Percentiles rank a stretch among this genome's conserved stretches.
phyloP scores from a whole-genome alignment of 768 basidiomycete species.

The Leccinum obscurum region DNA sequence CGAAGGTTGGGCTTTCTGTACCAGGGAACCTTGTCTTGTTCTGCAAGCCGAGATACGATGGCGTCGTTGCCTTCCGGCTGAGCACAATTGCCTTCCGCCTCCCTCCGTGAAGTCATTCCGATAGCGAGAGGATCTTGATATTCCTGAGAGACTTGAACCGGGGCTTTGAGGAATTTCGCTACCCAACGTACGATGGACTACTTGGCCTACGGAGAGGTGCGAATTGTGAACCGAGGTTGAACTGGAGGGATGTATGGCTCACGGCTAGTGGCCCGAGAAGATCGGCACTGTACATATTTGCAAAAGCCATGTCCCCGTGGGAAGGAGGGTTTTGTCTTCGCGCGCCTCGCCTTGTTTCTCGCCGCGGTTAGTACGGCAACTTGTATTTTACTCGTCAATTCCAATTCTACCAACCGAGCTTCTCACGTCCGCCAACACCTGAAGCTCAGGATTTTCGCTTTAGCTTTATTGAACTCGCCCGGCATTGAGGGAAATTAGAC shows the following conservation, averaged over 20 bases:
- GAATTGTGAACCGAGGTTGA: neutral
- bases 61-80: conserved; percentile 6
- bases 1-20: conserved; percentile 50
- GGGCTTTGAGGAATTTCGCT: neutral
- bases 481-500: too few relatives aligned
- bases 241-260: neutral
- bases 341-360: too few relatives aligned
- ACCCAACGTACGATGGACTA: neutral
- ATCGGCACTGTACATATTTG: too few relatives aligned
- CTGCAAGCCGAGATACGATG: conserved; percentile 21
- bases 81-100: neutral
- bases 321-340: too few relatives aligned
- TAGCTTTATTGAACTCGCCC: too few relatives aligned
- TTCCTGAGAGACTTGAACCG: neutral
- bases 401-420: too few relatives aligned
- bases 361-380: too few relatives aligned
- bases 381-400: too few relatives aligned
- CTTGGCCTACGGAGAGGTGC: neutral
- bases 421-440: too few relatives aligned
- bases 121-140: neutral
- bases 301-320: too few relatives aligned
- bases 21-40: conserved; percentile 56
- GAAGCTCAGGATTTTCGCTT: too few relatives aligned
- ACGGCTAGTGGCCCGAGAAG: too few relatives aligned
- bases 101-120: conserved; percentile 5